Base-by-base conservation (phyloP, 1,284 basidiomycete genomes). In the Anthracocystis walkeri region DNA sequence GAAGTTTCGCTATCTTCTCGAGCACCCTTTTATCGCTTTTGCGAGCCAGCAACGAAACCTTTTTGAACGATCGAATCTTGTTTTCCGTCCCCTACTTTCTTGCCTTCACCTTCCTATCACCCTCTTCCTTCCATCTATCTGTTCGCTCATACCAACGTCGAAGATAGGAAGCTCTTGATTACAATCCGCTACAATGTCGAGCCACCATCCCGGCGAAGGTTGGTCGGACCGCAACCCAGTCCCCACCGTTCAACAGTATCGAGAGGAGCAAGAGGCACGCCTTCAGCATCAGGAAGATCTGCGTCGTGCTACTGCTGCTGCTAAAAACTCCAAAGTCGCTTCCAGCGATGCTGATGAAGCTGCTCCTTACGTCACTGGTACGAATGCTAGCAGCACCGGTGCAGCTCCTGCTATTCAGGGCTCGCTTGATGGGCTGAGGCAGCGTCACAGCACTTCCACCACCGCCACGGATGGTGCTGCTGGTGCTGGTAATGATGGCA, bases 151-250 rank as follows among this genome's bases (percentile, higher is more conserved):
- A 25, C 8, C 31, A 23, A 5, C n/a, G n/a, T 42, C 44, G 27
- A 41, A 29, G 42, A 56, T 18, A 44, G 29, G 53, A 45, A 55
- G n/a, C 18, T 25, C 35, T 16, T 38, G 25, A 11, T 1, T 23
- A 11, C 5, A 23, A n/a, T n/a, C n/a, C 6, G 27, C 18, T 41
- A 51, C 54, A 53, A 80, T 78, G 75, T 65, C 75, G 38, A 41
- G 45, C 31, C 78, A 78, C 49, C 71, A 78, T 38, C 44, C 70
- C 23, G 79, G 79, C 29, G 74, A 80, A 58, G 81, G 77, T 21
- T 82, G 78, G 76, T 82, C 81, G 18, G 78, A 80, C 20, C 63
- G 78, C 42, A 79, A 81, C 63, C 65, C 45, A 7, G 61, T 82
- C 14, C 81, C 81, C 10, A 82, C 79, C 11, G 80, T 82, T 10